Evolutionary conservation across 805 yeast genomes (phyloP), one percentile per base, ranked within the genome.

Genomic region (Sugiyamaella marilandica): DNA sequence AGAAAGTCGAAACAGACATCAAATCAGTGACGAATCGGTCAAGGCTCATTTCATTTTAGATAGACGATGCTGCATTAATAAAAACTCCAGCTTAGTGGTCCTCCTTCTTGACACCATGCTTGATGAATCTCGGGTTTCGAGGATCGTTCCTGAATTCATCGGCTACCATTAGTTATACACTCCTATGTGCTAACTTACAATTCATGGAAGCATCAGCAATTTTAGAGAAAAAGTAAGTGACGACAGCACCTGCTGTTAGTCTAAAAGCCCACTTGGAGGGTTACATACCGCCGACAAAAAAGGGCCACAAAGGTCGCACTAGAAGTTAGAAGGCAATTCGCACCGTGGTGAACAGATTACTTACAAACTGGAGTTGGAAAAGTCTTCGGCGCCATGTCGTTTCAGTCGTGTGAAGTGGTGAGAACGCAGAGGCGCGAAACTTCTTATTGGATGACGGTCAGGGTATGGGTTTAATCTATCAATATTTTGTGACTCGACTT

Each of bases 91-190:
- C 32, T 49, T 54, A 56, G 51, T 56, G 57, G n/a, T 53, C 54
- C 31, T 59, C 56, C 57, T 65, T 64, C 63, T 77, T 77, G 65
- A 75, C 82, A 66, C 81, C 82, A 62, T 73, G 74, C 60, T 77
- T 76, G 43, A 46, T 45, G 70, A 87, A 87, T 77, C 95, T 84
- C 72, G 97, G 97, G 79, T 89, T 89, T 80, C 96, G 87, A 77
- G 97, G 96, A 75, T 89, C 96, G 73, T 89, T 88, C 74, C 84
- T 82, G 78, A 83, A 89, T 75, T 87, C 95, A 58, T 78, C 79
- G 56, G 70, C 55, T 55, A 32, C 11, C 26, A 32, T 16, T 46
- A 16, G 41, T 41, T 10, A n/a, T n/a, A 5, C 26, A 18, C 49
- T 11, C n/a, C 1, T 24, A 10, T 31, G 9, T 10, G 5, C 18